phyloP scores from a whole-genome alignment of 495 filamentous ascomycete species.

The Talaromyces proteolyticus region DNA sequence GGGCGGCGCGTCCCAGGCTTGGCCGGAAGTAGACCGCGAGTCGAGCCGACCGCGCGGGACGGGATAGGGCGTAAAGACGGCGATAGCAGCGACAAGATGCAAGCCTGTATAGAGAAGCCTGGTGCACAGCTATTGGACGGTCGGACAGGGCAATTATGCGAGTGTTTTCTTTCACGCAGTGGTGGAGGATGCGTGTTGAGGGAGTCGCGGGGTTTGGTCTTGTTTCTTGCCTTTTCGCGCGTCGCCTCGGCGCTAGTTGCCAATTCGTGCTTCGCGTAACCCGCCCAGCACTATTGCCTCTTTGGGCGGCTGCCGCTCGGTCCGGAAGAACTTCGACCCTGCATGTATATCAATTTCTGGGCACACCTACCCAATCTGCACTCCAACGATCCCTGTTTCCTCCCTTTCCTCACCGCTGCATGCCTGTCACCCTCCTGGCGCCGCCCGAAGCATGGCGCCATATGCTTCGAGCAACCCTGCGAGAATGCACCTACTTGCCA shows the following conservation, averaged over 20 bases:
- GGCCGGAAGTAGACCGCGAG: not conserved
- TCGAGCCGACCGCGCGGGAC: not conserved
- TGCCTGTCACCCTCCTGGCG: constrained; percentile 1
- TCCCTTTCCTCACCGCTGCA: too few species aligned
- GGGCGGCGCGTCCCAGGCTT: not conserved
- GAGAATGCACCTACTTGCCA: constrained; percentile 81
- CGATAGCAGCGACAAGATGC: too few species aligned
- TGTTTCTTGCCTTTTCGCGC: constrained; percentile 24
- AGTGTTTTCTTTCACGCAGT: too few species aligned
- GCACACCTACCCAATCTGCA: too few species aligned
- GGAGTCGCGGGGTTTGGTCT: constrained; percentile 30
- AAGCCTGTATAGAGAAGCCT: too few species aligned
- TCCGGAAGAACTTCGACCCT: constrained; percentile 7
- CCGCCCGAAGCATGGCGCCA: constrained; percentile 43
- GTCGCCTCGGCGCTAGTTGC: too few species aligned
- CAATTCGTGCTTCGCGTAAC: constrained; percentile 20
- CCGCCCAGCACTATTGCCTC: constrained; percentile 18
- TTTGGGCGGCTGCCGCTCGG: constrained; percentile 13
- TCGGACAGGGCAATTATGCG: too few species aligned
- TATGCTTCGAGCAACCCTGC: constrained; percentile 71
- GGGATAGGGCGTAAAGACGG: too few species aligned
- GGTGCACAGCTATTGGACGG: too few species aligned
- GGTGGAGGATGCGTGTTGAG: constrained; percentile 14
- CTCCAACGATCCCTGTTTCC: too few species aligned
- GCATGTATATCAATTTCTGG: constrained; percentile 6